Base-by-base conservation (phyloP, 441 rosid genomes). In the Melastoma candidum region DNA sequence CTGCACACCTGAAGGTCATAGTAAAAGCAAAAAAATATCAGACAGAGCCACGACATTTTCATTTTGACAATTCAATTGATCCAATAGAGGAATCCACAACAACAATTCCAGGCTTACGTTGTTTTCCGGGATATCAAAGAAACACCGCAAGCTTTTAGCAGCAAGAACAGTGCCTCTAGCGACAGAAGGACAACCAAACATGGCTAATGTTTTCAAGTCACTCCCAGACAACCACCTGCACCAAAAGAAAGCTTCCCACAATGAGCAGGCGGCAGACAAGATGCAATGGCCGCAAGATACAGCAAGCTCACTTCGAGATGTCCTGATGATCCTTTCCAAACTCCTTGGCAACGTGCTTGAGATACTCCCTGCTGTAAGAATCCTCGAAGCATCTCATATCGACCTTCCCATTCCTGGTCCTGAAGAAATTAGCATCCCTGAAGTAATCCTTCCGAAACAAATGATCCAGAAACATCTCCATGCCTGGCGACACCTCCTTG, bases 191-290 rank as follows among this genome's bases (percentile, higher is more conserved):
- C 97, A 88, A 48, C 97, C 97, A 52, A 78, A 76, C 25, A 75
- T 68, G 26, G 76, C 87, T 58, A 85, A 63, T 55, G 52, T 77
- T 71, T 83, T 85, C 69, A 88, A 64, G 65, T 85, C 79, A 13
- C 79, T 78, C 17, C 92, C 92, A 22, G 89, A 80, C 68, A 88
- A 69, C 95, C 92, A 83, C 68, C 97, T 88, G 69, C 13, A 59
- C 41, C 5, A 8, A 8, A 32, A 32, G 41, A 32, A 32, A 32
- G 41, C 5, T 32, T 32, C 41, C 5, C 8, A 32, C 8, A 4
- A 6, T 32, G 8, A 32, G 41, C 5, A 32, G 41, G 41, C 8
- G 5, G 41, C 0, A 12, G 12, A 52, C n/a, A 52, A 52, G 4
- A 52, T 1, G 44, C 13, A 46, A 2, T 25, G 39, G 12, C 25